Base-by-base conservation (phyloP, 2,329 filamentous ascomycete species). In the Sphaerulina vaccinii region DNA sequence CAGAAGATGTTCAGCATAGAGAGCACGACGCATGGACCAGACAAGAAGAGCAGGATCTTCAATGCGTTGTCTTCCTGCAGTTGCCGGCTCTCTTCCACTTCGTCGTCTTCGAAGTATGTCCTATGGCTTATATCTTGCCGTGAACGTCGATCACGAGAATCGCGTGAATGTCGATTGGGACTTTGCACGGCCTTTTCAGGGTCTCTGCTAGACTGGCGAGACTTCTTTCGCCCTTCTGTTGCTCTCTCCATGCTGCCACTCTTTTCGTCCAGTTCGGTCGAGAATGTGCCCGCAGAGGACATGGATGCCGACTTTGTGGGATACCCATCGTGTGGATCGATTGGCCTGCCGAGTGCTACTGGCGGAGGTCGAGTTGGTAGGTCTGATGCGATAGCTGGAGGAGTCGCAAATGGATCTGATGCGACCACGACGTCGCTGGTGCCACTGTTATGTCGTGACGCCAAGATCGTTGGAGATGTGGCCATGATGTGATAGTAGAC, bases 1-100 rank as follows among this genome's bases (percentile, higher is more conserved):
- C 81, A 85, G 42, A 82, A 52, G 33, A 74, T 71, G 57, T 80
- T 77, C 55, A 75, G 64, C 24, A 80, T 61, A 46, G 80, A 81
- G 59, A 83, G 73, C 5, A 81, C 62, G 10, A 78, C 77, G 57
- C 79, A 77, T 13, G 80, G 75, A 19, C 72, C 67, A 16, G 78
- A 79, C 29, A 82, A 72, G 61, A 76, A 80, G 58, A 82, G 71
- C 55, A 76, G 62, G 16, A 76, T 66, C 56, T 71, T 70, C 55
- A 74, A 63, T n/a, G 73, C 69, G 52, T 74, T 75, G 41, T 71
- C 65, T 54, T 75, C 71, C 19, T 75, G 69, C 5, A 68, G 55
- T 41, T 68, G 66, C 41, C 71, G 68, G 23, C 66, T 65, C 27
- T 69, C 70, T 24, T 71, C 66, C 55, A 62, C 64, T 24, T 70